These are phyloP conservation scores for Solanum hybrid DNA, from an alignment of 305 asterid genomes.

Conservation along the genomic window DNA sequence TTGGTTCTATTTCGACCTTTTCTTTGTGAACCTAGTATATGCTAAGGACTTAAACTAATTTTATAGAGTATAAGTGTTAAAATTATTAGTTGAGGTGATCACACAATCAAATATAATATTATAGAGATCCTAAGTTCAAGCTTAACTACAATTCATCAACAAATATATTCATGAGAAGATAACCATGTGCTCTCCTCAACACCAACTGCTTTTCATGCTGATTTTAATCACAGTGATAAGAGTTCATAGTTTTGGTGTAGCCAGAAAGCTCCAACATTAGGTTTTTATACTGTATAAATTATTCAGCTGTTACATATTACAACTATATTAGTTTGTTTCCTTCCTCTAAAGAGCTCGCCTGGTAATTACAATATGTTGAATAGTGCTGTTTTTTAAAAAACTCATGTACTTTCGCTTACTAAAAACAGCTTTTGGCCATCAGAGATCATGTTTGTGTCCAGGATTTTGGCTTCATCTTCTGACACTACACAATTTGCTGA, in stretches of 20 bases:
- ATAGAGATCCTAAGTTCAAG: neutral
- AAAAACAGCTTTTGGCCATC: conserved; percentile 26
- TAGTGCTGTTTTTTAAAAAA: neutral
- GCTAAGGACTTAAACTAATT: neutral
- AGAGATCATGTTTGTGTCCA: conserved; percentile 18
- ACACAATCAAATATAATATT: neutral
- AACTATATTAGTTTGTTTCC: neutral
- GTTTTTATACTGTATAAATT: neutral
- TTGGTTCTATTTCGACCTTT: neutral
- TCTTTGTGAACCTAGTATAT: neutral
- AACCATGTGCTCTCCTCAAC: neutral
- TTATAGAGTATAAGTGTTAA: neutral
- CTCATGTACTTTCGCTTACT: neutral
- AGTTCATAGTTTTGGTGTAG: neutral
- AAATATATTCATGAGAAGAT: neutral
- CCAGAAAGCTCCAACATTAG: neutral
- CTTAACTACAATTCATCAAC: neutral
- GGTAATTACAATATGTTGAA: neutral
- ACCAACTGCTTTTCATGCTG: neutral
- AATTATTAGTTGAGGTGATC: neutral
- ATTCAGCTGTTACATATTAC: neutral
- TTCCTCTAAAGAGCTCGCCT: neutral
- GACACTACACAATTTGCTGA: conserved; percentile 19
- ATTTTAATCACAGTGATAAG: neutral
- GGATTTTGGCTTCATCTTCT: conserved; percentile 31